Percentiles rank a stretch among this genome's conserved stretches.
phyloP scores from a whole-genome alignment of 2,329 filamentous ascomycete genomes.

The Fusarium sp. region DNA sequence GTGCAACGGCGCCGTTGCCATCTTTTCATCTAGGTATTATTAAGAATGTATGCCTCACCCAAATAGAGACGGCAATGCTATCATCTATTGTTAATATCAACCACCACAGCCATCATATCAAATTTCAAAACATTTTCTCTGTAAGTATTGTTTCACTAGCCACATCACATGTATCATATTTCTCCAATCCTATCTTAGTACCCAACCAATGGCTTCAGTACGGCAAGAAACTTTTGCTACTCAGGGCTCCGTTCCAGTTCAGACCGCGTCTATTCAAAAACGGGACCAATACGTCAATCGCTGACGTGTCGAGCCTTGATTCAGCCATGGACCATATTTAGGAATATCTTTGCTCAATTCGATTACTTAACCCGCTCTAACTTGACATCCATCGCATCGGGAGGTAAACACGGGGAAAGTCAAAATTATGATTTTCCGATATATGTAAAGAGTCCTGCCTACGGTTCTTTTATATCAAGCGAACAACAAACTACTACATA shows the following conservation, averaged over 20 bases:
- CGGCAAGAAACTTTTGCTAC: constrained; percentile 6
- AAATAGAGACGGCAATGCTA: not conserved
- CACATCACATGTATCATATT: constrained; percentile 1
- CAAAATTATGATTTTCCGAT: not conserved
- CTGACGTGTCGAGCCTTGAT: constrained; percentile 26
- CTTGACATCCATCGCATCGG: not conserved
- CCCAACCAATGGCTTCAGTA: not conserved
- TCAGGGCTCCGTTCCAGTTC: constrained; percentile 24
- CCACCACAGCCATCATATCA: not conserved
- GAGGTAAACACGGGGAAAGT: not conserved
- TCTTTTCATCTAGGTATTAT: not conserved
- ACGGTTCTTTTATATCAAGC: too few species aligned
- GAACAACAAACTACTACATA: too few species aligned
- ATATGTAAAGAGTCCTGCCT: too few species aligned
- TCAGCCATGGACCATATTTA: constrained; percentile 19
- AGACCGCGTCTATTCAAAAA: constrained; percentile 8
- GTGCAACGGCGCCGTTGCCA: not conserved
- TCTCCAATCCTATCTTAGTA: not conserved
- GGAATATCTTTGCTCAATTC: constrained; percentile 3
- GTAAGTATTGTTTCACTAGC: not conserved
- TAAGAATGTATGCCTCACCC: not conserved
- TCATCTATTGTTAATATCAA: not conserved
- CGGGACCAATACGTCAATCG: constrained; percentile 13
- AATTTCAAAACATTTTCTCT: too few species aligned
- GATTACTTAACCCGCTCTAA: not conserved